Percentiles rank a stretch among this genome's conserved stretches.
phyloP scores from a whole-genome alignment of 148 eudicot genomes.

The Camellia japonica region DNA sequence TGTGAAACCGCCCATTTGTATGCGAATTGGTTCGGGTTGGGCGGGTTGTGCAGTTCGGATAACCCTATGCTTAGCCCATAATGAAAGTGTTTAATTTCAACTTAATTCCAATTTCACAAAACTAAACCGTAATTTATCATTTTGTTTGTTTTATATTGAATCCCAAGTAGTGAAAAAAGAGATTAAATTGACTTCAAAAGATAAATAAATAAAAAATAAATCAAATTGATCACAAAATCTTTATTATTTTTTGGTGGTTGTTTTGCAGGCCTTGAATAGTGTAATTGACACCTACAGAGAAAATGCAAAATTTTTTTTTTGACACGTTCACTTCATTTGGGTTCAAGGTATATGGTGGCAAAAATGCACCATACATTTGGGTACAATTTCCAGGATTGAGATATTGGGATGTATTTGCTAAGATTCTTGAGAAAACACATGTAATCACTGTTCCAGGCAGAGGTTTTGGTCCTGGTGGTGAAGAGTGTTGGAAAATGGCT shows the following conservation, averaged over 20 bases:
- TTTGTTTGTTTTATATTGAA: too few relatives aligned
- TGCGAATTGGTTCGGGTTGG: too few relatives aligned
- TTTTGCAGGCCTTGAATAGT: slow-evolving; percentile 26
- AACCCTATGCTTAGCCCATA: too few relatives aligned
- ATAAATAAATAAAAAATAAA: too few relatives aligned
- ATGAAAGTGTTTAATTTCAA: too few relatives aligned
- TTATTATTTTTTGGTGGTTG: background rate
- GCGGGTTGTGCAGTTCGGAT: too few relatives aligned
- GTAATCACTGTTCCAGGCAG: slow-evolving; percentile 40
- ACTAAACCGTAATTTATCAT: too few relatives aligned
- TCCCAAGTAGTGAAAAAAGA: too few relatives aligned
- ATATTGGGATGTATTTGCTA: slow-evolving; percentile 40
- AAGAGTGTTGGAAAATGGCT: slow-evolving; percentile 5
- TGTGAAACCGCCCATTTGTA: too few relatives aligned
- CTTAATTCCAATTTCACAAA: too few relatives aligned
- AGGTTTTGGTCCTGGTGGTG: slow-evolving; percentile 41
- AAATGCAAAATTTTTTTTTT: slow-evolving; percentile 31
- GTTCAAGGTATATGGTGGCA: slow-evolving; percentile 37
- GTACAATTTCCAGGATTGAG: slow-evolving; percentile 42
- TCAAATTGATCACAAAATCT: too few relatives aligned
- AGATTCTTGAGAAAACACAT: slow-evolving; percentile 38
- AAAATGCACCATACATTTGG: slow-evolving; percentile 53
- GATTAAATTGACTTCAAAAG: background rate
- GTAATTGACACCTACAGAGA: slow-evolving; percentile 31
- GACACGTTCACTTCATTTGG: slow-evolving; percentile 29